phyloP scores from a whole-genome alignment of 2,329 filamentous ascomycete genomes.

The Coniochaeta sp. region DNA sequence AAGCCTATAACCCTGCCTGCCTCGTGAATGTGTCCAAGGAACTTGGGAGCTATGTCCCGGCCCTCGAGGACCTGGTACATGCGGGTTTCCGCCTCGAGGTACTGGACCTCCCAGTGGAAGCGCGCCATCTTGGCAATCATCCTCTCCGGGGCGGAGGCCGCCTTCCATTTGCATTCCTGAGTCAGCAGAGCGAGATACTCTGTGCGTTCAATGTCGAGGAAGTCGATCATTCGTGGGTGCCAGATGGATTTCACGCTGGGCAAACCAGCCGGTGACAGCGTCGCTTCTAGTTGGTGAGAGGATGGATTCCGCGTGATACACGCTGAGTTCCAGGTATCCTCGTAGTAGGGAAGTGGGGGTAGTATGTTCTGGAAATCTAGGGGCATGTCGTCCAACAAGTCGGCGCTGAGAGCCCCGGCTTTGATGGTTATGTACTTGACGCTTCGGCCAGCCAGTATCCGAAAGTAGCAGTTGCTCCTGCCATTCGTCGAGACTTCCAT shows the following conservation, averaged over 20 bases:
- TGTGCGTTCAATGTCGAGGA: slow-evolving; percentile 9
- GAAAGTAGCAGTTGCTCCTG: no score
- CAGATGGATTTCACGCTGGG: neutral
- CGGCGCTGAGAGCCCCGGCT: no score
- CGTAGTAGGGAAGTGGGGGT: no score
- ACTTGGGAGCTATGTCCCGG: slow-evolving; percentile 17
- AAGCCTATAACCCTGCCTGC: slow-evolving; percentile 29
- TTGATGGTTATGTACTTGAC: no score
- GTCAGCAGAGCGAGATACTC: slow-evolving; percentile 7
- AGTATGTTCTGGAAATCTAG: no score
- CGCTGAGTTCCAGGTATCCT: no score
- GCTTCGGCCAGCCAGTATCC: no score
- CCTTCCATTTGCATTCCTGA: slow-evolving; percentile 5
- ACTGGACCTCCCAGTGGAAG: slow-evolving; percentile 27
- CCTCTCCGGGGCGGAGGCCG: neutral
- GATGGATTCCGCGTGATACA: no score
- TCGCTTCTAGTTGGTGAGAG: no score
- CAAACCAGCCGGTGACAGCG: no score
- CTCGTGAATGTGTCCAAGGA: slow-evolving; percentile 30
- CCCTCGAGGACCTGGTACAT: slow-evolving; percentile 28
- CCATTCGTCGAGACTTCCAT: no score
- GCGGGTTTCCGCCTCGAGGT: slow-evolving; percentile 25
- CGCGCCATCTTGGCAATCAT: slow-evolving; percentile 26
- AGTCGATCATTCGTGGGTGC: slow-evolving; percentile 8
- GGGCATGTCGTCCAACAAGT: no score